Evolutionary conservation across 164 flowering plant genomes (phyloP).

Genomic region (Euptelea pleiosperma): DNA sequence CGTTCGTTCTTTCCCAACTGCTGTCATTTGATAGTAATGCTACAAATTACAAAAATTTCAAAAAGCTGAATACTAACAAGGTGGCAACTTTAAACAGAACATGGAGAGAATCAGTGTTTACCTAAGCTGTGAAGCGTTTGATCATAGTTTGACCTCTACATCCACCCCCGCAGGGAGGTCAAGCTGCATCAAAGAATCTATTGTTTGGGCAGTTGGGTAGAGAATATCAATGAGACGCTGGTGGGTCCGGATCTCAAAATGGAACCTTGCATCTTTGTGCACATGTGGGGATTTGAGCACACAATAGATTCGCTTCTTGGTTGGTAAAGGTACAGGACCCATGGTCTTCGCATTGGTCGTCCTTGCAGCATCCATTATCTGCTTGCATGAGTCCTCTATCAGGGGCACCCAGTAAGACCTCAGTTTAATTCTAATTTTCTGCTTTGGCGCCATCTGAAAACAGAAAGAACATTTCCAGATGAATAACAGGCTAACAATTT

Average conservation of each 20-base stretch:
- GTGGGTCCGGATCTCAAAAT: constrained; percentile 93
- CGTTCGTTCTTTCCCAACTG: background rate
- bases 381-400: constrained; percentile 95
- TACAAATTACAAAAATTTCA: constrained; percentile 2
- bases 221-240: constrained; percentile 90
- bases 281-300: constrained; percentile 97
- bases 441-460: constrained; percentile 79
- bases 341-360: constrained; percentile 87
- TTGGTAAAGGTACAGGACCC: constrained; percentile 96
- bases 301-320: constrained; percentile 78
- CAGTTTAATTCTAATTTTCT: constrained; percentile 88
- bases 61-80: too few species aligned
- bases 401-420: constrained; percentile 86
- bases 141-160: constrained; percentile 86
- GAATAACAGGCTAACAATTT: background rate
- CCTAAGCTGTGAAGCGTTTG: constrained; percentile 11
- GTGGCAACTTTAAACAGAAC: too few species aligned
- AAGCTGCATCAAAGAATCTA: constrained; percentile 92
- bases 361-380: constrained; percentile 90
- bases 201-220: constrained; percentile 93
- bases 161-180: constrained; percentile 96
- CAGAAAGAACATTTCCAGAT: constrained; percentile 2
- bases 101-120: too few species aligned
- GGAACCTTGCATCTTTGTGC: constrained; percentile 94
- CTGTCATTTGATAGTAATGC: background rate